phyloP scores from a whole-genome alignment of 2,329 filamentous ascomycete genomes.

The Penicillium sp. region DNA sequence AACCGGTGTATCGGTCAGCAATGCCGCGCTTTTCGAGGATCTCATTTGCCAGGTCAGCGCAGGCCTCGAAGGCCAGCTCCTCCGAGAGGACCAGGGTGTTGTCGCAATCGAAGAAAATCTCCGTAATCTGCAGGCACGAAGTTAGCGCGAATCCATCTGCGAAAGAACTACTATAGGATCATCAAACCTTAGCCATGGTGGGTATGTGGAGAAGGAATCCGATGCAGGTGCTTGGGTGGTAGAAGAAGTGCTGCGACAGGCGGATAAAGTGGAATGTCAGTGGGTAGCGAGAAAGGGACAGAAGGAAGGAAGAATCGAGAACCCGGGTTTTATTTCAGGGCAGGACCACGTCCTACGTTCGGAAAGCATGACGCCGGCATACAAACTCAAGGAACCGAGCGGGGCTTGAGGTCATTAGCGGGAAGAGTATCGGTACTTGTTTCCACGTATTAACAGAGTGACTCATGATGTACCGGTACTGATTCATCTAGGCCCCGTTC shows the following conservation, averaged over 20 bases:
- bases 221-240: not conserved
- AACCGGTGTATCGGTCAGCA: slow-evolving; percentile 66
- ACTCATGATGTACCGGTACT: not conserved
- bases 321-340: slow-evolving; percentile 7
- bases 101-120: slow-evolving; percentile 68
- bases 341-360: slow-evolving; percentile 1
- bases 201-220: slow-evolving; percentile 3
- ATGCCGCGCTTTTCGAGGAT: slow-evolving; percentile 65
- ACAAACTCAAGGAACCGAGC: slow-evolving; percentile 10
- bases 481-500: not conserved
- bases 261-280: too few relatives aligned
- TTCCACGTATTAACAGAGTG: not conserved
- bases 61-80: slow-evolving; percentile 84
- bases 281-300: not conserved
- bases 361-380: slow-evolving; percentile 18
- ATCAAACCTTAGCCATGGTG: slow-evolving; percentile 35
- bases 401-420: slow-evolving; percentile 14
- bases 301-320: not conserved
- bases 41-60: slow-evolving; percentile 80
- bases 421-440: slow-evolving; percentile 9
- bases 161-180: slow-evolving; percentile 1
- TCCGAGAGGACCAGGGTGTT: slow-evolving; percentile 93
- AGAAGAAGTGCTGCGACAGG: slow-evolving; percentile 3
- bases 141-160: slow-evolving; percentile 14
- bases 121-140: slow-evolving; percentile 51